A percentile compares a stretch with the other conserved stretches of the same genome.
Evolutionary conservation across 2,329 filamentous ascomycete species (phyloP).

Genomic region (Pseudogymnoascus sp.): DNA sequence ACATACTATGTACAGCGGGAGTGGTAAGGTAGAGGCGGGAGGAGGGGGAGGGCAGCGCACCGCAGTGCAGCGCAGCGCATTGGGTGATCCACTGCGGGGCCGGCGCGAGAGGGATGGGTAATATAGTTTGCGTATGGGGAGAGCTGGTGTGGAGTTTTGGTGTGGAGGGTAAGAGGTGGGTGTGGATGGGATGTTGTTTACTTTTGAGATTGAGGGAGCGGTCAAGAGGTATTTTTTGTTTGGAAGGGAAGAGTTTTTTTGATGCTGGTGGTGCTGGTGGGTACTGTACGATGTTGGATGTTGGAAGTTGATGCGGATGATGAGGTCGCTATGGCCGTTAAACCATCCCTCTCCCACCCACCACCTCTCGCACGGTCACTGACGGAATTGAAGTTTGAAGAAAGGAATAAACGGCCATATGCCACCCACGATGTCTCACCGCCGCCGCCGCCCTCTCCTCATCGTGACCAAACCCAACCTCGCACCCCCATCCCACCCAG

Average conservation of each 20-base stretch:
- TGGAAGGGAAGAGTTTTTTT: background rate
- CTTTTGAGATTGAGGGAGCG: background rate
- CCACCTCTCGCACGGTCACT: no score
- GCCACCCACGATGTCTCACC: slow-evolving; percentile 1
- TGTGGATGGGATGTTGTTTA: background rate
- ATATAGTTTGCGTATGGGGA: no score
- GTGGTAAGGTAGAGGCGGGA: background rate
- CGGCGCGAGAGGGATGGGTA: background rate
- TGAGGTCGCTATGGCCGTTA: background rate
- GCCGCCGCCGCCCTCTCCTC: background rate
- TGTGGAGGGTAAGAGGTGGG: background rate
- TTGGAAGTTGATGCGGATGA: background rate
- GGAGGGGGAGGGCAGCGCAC: no score
- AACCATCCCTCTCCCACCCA: no score
- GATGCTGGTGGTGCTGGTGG: background rate
- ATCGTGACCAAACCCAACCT: background rate
- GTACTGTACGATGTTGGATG: no score
- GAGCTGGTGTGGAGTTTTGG: background rate
- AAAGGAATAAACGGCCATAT: background rate
- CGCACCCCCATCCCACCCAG: background rate
- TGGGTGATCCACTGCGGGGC: background rate
- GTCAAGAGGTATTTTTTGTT: background rate
- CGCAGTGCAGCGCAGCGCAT: background rate
- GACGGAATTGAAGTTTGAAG: background rate
- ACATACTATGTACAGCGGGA: no score